phyloP scores from a whole-genome alignment of 805 yeast species.

The Yueomyces sp. region DNA sequence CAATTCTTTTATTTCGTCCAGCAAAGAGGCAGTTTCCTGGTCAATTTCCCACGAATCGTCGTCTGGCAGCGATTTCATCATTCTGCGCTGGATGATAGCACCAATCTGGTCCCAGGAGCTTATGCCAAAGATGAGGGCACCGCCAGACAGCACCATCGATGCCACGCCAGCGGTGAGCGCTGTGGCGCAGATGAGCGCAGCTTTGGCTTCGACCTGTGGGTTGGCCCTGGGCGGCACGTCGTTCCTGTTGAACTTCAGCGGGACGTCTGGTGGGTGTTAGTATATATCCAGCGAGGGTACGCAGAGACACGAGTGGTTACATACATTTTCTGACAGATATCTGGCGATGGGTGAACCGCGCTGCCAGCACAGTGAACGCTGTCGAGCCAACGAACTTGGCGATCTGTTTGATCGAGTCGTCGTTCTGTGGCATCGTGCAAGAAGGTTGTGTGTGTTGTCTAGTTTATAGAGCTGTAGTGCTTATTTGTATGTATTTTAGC shows the following conservation, averaged over 20 bases:
- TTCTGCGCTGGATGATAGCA: too few species aligned
- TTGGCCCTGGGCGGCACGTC: constrained; percentile 75
- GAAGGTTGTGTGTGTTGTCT: too few species aligned
- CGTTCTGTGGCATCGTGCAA: too few species aligned
- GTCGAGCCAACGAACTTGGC: constrained; percentile 61
- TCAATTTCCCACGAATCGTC: too few species aligned
- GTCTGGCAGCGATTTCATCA: too few species aligned
- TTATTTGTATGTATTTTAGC: too few species aligned
- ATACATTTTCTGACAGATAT: constrained; percentile 56
- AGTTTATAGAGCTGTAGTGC: too few species aligned
- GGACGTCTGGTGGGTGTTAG: constrained; percentile 30
- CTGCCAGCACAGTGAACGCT: constrained; percentile 53
- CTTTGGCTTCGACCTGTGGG: constrained; percentile 68
- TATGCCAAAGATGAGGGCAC: constrained; percentile 61
- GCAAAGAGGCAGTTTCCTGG: too few species aligned
- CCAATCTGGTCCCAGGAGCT: constrained; percentile 34
- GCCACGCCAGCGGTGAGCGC: constrained; percentile 56
- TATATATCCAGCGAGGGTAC: too few species aligned
- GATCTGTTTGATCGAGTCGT: constrained; percentile 34
- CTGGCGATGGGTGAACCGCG: constrained; percentile 64
- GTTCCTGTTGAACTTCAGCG: constrained; percentile 69
- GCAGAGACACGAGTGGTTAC: constrained; percentile 4
- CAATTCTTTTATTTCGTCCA: too few species aligned
- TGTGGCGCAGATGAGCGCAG: constrained; percentile 74
- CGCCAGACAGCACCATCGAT: constrained; percentile 58